Conservation (phyloP, 1,284 basidiomycete species). For the Naganishia liquefaciens region DNA sequence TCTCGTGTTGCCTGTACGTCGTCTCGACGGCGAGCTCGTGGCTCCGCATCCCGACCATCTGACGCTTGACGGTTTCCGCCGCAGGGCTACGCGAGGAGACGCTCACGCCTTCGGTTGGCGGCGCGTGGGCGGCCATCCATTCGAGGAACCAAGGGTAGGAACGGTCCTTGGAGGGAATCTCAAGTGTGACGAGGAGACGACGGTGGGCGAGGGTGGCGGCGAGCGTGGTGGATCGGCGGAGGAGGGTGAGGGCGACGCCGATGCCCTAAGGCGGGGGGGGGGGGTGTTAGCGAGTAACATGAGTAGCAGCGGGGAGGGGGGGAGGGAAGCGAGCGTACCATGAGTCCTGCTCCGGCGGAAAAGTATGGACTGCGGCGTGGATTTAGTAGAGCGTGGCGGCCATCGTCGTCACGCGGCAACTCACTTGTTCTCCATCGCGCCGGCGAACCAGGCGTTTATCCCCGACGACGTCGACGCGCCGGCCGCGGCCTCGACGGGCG, state of each 20-base stretch:
- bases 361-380: constrained; percentile 76
- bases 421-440: constrained; percentile 27
- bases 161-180: constrained; percentile 93
- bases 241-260: constrained; percentile 73
- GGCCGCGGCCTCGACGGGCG: no score
- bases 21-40: constrained; percentile 97
- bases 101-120: constrained; percentile 33
- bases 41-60: constrained; percentile 65
- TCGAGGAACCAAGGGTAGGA: constrained; percentile 96
- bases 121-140: constrained; percentile 74
- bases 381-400: neutral
- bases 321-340: no score
- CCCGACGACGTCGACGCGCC: neutral
- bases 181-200: constrained; percentile 88
- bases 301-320: no score
- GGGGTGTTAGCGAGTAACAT: constrained; percentile 65
- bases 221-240: constrained; percentile 70
- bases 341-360: constrained; percentile 91
- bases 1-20: constrained; percentile 77
- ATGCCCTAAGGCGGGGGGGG: constrained; percentile 66
- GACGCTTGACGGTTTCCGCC: constrained; percentile 35
- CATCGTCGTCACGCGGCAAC: neutral
- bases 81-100: constrained; percentile 19
- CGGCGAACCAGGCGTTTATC: constrained; percentile 3
- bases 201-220: constrained; percentile 76